Conservation (phyloP, 768 basidiomycete genomes). For the Chalciporus chontae region DNA sequence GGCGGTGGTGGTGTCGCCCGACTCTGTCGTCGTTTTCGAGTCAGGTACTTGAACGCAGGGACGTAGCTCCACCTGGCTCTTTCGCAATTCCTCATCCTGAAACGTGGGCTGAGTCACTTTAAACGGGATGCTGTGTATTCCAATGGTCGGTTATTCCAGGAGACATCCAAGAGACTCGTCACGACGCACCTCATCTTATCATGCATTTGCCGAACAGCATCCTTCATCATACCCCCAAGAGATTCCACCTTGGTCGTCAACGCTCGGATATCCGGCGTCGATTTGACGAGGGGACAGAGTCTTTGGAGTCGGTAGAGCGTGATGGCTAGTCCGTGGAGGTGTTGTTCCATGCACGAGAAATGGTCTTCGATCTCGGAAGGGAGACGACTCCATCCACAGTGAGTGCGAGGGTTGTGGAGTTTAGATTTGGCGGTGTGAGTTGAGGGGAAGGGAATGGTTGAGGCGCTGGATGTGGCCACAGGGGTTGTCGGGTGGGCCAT, state of each 20-base stretch:
- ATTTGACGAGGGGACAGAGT: conserved; percentile 1
- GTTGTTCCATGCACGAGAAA: neutral
- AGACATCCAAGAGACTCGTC: too few relatives aligned
- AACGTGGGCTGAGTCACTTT: neutral
- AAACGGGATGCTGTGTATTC: neutral
- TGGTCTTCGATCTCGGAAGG: conserved; percentile 1
- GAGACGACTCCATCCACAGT: neutral
- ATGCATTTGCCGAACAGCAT: neutral
- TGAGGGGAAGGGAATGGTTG: too few relatives aligned
- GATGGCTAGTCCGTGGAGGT: neutral
- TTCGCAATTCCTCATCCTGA: neutral
- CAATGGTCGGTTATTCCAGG: too few relatives aligned
- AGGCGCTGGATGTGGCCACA: neutral
- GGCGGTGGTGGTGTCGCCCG: too few relatives aligned
- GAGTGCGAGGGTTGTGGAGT: neutral
- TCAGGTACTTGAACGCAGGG: too few relatives aligned
- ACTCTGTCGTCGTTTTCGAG: too few relatives aligned
- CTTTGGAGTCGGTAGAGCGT: neutral
- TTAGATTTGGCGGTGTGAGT: too few relatives aligned
- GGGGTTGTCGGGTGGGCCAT: neutral
- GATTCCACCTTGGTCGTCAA: neutral
- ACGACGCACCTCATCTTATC: neutral
- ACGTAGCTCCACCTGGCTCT: neutral
- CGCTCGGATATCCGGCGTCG: neutral
- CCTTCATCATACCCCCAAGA: neutral